A percentile compares a stretch with the other conserved stretches of the same genome.
Conservation (phyloP, 208 protist genomes). For the Novymonas esmeraldas region DNA sequence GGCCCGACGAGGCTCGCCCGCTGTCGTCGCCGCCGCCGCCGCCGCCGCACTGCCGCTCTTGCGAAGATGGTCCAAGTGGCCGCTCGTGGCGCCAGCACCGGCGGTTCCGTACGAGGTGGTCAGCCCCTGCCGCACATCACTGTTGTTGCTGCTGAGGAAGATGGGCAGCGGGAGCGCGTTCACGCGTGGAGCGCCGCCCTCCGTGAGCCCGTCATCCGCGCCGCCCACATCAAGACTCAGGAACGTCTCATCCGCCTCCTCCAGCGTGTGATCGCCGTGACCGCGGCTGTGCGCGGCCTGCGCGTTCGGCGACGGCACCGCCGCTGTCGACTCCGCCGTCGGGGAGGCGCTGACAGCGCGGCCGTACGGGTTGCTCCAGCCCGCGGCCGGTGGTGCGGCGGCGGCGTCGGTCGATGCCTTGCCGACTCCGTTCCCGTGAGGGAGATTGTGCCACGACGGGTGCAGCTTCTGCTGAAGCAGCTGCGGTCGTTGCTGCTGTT, state of each 20-base stretch:
- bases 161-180: constrained; percentile 24
- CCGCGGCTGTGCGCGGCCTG: neutral
- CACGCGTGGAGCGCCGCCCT: neutral
- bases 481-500: constrained; percentile 1
- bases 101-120: neutral
- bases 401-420: neutral
- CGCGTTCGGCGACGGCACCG: neutral
- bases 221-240: neutral
- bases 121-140: neutral
- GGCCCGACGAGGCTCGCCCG: no score
- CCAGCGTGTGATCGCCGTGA: neutral
- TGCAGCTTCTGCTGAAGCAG: constrained; percentile 17
- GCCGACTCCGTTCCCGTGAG: neutral
- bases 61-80: neutral
- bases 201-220: neutral
- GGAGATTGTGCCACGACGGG: constrained; percentile 12
- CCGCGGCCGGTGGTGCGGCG: neutral
- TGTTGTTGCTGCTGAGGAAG: constrained; percentile 14
- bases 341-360: neutral
- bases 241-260: neutral
- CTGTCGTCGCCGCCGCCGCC: neutral
- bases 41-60: neutral
- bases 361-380: neutral
- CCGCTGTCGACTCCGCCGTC: neutral
- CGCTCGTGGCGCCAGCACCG: neutral